Base-by-base conservation (phyloP, 495 filamentous ascomycete genomes). In the Entonaema liquescens region DNA sequence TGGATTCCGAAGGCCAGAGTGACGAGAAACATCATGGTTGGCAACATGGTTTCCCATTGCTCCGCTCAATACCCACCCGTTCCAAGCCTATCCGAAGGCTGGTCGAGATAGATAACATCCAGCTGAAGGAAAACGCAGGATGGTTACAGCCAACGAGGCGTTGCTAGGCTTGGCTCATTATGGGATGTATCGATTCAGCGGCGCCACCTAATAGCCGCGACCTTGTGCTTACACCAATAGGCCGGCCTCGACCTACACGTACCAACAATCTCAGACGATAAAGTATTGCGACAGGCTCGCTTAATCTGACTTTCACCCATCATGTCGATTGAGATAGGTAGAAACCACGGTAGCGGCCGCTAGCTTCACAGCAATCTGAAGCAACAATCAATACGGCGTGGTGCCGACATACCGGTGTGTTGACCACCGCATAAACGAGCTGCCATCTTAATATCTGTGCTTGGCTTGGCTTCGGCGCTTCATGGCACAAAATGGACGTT, bases 201-300 rank as follows among this genome's bases (percentile, higher is more conserved):
- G 21, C 65, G 70, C 70, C 65, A 73, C 55, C 49, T 33, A 68
- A 68, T 68, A 65, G 59, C 56, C 26, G 29, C 49, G 11, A 65
- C 35, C 21, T 66, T 2, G 19, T 25, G 40, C 57, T 36, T 21
- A 58, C 5, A 15, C 47, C 47, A 40, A 64, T 59, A 26, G 69
- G 28, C 47, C 17, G 12, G 59, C 40, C 69, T 67, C 63, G 69
- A 52, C 28, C 23, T 38, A n/a, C n/a, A n/a, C n/a, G n/a, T n/a
- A n/a, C n/a, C n/a, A n/a, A n/a, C n/a, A n/a, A n/a, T n/a, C n/a
- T n/a, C n/a, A n/a, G 63, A 42, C 3, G 25, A 53, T 53, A 47
- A 11, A 35, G 26, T 6, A 26, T n/a, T 29, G 11, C 29, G 42
- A 53, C 31, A 17, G 50, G 42, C 21, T 66, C 38, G 44, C 63